phyloP scores from a whole-genome alignment of 2,329 filamentous ascomycete species.

The Aspergillus neotritici region DNA sequence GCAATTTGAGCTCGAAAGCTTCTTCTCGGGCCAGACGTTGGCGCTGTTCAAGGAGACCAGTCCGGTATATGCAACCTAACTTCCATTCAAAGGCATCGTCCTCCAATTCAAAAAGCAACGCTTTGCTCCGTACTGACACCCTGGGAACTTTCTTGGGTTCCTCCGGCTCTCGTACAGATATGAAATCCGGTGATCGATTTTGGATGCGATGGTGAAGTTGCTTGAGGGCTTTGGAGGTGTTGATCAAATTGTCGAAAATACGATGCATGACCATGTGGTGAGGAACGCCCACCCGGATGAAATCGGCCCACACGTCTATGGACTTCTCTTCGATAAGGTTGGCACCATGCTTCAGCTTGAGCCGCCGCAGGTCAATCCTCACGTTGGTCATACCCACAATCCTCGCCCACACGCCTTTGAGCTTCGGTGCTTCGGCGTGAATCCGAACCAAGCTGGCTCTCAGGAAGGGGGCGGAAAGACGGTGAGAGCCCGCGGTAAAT shows the following conservation, averaged over 20 bases:
- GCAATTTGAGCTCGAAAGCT: slow-evolving; percentile 80
- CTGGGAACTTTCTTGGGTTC: slow-evolving; percentile 81
- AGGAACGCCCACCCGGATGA: slow-evolving; percentile 79
- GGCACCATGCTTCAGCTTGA: slow-evolving; percentile 61
- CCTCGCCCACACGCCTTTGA: slow-evolving; percentile 78
- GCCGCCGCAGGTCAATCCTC: slow-evolving; percentile 73
- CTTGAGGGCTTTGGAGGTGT: slow-evolving; percentile 76
- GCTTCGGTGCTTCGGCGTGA: slow-evolving; percentile 79
- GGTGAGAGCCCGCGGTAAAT: slow-evolving; percentile 74
- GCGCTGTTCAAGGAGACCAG: slow-evolving; percentile 80
- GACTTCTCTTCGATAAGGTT: slow-evolving; percentile 67
- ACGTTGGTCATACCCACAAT: slow-evolving; percentile 77
- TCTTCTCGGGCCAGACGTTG: slow-evolving; percentile 86
- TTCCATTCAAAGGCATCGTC: slow-evolving; percentile 98
- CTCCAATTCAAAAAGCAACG: slow-evolving; percentile 84
- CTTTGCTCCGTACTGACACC: slow-evolving; percentile 73
- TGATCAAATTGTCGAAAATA: slow-evolving; percentile 89
- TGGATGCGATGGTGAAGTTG: slow-evolving; percentile 92
- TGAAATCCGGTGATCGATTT: slow-evolving; percentile 81
- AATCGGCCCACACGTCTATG: slow-evolving; percentile 77
- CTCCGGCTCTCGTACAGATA: slow-evolving; percentile 78
- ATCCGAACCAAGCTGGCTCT: slow-evolving; percentile 72
- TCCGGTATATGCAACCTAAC: slow-evolving; percentile 84
- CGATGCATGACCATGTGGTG: slow-evolving; percentile 85
- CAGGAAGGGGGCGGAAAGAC: slow-evolving; percentile 80